Evolutionary conservation across 2,329 filamentous ascomycete genomes (phyloP).

Genomic region (Pyrenochaeta sp.): DNA sequence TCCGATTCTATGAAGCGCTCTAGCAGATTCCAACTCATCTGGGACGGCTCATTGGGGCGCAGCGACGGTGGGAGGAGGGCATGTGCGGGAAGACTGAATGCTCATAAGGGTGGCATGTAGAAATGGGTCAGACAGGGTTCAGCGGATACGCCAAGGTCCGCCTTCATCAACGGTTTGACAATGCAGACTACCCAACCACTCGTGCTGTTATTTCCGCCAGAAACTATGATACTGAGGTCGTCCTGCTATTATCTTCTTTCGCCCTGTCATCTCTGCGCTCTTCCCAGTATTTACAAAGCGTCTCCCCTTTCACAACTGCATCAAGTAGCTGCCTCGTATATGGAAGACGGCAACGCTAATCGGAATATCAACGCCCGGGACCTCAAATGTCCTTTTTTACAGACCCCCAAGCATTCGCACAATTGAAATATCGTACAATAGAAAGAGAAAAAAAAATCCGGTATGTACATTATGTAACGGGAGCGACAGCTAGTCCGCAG

Average conservation of each 20-base stretch:
- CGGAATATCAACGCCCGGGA: not conserved
- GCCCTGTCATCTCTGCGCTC: not conserved
- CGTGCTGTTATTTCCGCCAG: not conserved
- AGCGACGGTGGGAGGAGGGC: constrained; percentile 17
- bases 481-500: constrained; percentile 59
- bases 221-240: not conserved
- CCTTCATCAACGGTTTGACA: constrained; percentile 2
- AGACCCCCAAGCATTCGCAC: constrained; percentile 3
- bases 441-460: constrained; percentile 12
- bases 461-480: constrained; percentile 22
- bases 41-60: constrained; percentile 51
- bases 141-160: constrained; percentile 19
- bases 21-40: constrained; percentile 79
- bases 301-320: not conserved
- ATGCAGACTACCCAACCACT: not conserved
- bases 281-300: not conserved
- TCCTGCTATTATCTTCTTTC: not conserved
- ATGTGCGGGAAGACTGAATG: constrained; percentile 13
- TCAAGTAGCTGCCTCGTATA: not conserved
- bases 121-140: constrained; percentile 26
- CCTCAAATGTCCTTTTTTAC: constrained; percentile 12
- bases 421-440: constrained; percentile 27
- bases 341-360: not conserved
- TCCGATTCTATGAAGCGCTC: constrained; percentile 92
- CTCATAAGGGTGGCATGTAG: constrained; percentile 31